Evolutionary conservation across 208 protist genomes (phyloP).

Genomic region (Crithidia fasciculata): DNA sequence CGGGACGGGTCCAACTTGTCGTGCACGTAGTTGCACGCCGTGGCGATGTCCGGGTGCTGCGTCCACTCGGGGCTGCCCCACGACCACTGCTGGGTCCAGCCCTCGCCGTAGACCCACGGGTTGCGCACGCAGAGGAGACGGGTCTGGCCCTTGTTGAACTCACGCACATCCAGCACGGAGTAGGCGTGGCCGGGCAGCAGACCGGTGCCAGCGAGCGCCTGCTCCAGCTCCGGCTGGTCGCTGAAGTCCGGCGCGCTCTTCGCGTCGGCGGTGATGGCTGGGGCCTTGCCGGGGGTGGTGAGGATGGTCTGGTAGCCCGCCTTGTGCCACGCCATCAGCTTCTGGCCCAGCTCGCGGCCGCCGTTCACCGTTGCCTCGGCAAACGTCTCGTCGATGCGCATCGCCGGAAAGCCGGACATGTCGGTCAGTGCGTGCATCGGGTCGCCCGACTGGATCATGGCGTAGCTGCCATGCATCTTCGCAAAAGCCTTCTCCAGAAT

Average conservation of each 20-base stretch:
- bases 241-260: constrained; percentile 53
- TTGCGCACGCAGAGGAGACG: constrained; percentile 74
- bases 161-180: constrained; percentile 54
- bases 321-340: constrained; percentile 40
- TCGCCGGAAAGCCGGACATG: constrained; percentile 76
- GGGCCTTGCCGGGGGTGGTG: constrained; percentile 79
- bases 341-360: constrained; percentile 43
- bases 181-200: constrained; percentile 85
- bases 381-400: constrained; percentile 79
- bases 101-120: constrained; percentile 52
- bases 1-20: constrained; percentile 33
- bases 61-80: constrained; percentile 47
- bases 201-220: constrained; percentile 50
- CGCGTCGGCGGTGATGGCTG: constrained; percentile 54
- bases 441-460: constrained; percentile 83
- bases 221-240: constrained; percentile 59
- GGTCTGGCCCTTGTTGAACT: constrained; percentile 50
- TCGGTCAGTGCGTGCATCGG: constrained; percentile 87
- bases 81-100: constrained; percentile 58
- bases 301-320: constrained; percentile 71
- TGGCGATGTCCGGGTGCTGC: constrained; percentile 35
- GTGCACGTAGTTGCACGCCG: constrained; percentile 35
- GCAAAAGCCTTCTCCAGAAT: constrained; percentile 93
- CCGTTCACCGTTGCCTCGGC: constrained; percentile 37
- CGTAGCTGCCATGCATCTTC: constrained; percentile 89